A percentile compares a stretch with the other conserved stretches of the same genome.
These are phyloP conservation scores for Gymnopilus junonius DNA, from an alignment of 768 basidiomycete genomes.

Conservation along the genomic window DNA sequence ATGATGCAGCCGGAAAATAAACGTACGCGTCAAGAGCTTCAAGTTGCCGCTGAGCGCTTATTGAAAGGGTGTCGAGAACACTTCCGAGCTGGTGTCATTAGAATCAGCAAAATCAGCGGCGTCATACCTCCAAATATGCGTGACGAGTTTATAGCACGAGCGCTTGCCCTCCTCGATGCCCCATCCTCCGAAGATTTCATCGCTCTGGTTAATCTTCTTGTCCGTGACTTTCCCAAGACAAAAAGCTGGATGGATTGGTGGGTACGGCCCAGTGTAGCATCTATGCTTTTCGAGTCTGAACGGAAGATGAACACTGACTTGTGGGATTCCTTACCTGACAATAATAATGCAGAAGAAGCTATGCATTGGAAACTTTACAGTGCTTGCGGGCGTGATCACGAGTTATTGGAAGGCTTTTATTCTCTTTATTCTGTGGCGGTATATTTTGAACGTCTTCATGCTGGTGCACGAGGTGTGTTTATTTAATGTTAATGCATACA, in stretches of 20 bases:
- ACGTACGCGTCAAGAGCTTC: constrained; percentile 17
- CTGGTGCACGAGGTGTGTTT: constrained; percentile 14
- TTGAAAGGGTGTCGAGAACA: constrained; percentile 38
- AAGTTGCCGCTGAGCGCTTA: constrained; percentile 5
- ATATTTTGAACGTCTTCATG: constrained; percentile 22
- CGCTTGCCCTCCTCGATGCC: constrained; percentile 10
- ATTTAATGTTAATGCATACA: neutral
- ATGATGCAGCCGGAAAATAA: constrained; percentile 5
- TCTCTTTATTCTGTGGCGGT: constrained; percentile 18
- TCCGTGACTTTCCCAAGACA: constrained; percentile 25
- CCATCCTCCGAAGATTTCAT: constrained; percentile 17
- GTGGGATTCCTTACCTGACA: constrained; percentile 36
- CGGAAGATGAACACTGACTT: constrained; percentile 29
- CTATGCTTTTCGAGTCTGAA: constrained; percentile 33
- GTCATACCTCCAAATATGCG: constrained; percentile 22
- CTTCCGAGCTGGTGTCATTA: constrained; percentile 30
- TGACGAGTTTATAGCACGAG: constrained; percentile 21
- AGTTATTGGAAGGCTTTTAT: constrained; percentile 27
- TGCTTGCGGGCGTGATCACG: constrained; percentile 25
- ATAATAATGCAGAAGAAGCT: constrained; percentile 40
- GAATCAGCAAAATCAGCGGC: constrained; percentile 27
- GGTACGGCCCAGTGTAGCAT: constrained; percentile 27
- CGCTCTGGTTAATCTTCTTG: neutral
- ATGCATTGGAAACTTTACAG: constrained; percentile 39
- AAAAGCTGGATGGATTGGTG: constrained; percentile 39